Percentiles rank a stretch among this genome's conserved stretches.
Evolutionary conservation across 192 early-diverging fungal genomes (phyloP).

Genomic region (Linnemannia exigua): DNA sequence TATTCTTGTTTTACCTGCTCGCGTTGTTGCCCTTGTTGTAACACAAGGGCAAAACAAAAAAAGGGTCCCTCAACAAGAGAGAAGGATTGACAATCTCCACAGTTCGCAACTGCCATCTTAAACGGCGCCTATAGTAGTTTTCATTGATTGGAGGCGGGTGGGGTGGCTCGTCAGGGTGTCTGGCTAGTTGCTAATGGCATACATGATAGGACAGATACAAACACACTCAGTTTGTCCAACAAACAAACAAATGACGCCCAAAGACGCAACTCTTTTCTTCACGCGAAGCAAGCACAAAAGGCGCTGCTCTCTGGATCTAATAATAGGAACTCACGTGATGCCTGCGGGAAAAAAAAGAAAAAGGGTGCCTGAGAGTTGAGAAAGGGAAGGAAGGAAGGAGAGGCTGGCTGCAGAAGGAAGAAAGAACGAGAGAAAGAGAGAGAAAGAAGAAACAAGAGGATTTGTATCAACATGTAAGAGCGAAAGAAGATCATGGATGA

Average conservation of each 20-base stretch:
- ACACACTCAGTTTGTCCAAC: no score
- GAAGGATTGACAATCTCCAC: not conserved
- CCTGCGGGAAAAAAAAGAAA: not conserved
- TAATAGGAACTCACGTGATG: conserved; percentile 4
- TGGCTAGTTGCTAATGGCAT: no score
- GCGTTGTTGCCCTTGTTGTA: no score
- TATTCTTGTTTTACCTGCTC: no score
- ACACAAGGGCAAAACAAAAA: not conserved
- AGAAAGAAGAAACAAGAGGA: not conserved
- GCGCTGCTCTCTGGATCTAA: not conserved
- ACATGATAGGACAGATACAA: no score
- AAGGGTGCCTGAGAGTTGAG: not conserved
- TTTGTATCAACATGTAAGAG: no score
- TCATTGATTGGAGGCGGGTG: no score
- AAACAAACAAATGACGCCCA: no score
- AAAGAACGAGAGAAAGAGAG: conserved; percentile 6
- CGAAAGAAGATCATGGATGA: not conserved
- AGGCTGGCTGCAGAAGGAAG: not conserved
- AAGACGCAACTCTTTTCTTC: not conserved
- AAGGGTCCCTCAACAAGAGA: not conserved
- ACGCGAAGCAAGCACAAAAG: not conserved
- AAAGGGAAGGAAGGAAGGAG: conserved; percentile 2
- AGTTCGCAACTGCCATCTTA: no score
- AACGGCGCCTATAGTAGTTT: no score
- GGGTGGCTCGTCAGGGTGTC: no score